These are phyloP conservation scores for Hygrophorus pudorinus DNA, from an alignment of 768 basidiomycete species.

Conservation along the genomic window DNA sequence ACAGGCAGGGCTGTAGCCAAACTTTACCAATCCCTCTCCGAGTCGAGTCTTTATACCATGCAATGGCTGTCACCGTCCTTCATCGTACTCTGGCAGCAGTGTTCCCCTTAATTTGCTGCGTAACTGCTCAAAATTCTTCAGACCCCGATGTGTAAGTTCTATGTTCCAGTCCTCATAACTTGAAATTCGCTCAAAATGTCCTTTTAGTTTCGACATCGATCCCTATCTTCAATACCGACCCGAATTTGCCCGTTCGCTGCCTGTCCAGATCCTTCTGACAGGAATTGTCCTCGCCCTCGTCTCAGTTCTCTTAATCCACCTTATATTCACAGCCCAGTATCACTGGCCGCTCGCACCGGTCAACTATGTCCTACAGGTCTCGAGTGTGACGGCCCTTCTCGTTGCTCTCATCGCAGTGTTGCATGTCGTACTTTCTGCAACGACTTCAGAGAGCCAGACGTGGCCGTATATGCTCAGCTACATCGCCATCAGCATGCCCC, in stretches of 20 bases:
- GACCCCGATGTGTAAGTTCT: too few relatives aligned
- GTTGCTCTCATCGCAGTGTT: conserved; percentile 70
- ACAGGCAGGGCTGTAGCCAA: too few relatives aligned
- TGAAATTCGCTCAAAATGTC: too few relatives aligned
- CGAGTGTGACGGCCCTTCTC: conserved; percentile 73
- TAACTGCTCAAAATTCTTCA: too few relatives aligned
- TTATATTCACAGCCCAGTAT: conserved; percentile 91
- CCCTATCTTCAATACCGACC: conserved; percentile 78
- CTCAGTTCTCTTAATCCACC: conserved; percentile 78
- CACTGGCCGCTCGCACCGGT: conserved; percentile 90
- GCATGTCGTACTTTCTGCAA: conserved; percentile 56
- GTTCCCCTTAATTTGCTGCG: too few relatives aligned
- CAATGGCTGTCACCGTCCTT: too few relatives aligned
- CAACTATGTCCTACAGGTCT: conserved; percentile 86
- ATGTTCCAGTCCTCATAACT: too few relatives aligned
- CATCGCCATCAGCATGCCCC: conserved; percentile 72
- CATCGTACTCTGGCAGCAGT: too few relatives aligned
- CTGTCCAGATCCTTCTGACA: conserved; percentile 80
- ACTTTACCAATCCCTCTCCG: too few relatives aligned
- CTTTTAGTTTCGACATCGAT: conserved; percentile 30
- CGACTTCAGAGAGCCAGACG: conserved; percentile 49
- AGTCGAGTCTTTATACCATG: too few relatives aligned
- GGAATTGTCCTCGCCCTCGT: conserved; percentile 82
- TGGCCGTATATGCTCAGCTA: conserved; percentile 99
- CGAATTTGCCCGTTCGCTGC: conserved; percentile 76